Evolutionary conservation across 2,329 filamentous ascomycete species (phyloP), one percentile per base, ranked within the genome.

Genomic region (Shiraia sp.): DNA sequence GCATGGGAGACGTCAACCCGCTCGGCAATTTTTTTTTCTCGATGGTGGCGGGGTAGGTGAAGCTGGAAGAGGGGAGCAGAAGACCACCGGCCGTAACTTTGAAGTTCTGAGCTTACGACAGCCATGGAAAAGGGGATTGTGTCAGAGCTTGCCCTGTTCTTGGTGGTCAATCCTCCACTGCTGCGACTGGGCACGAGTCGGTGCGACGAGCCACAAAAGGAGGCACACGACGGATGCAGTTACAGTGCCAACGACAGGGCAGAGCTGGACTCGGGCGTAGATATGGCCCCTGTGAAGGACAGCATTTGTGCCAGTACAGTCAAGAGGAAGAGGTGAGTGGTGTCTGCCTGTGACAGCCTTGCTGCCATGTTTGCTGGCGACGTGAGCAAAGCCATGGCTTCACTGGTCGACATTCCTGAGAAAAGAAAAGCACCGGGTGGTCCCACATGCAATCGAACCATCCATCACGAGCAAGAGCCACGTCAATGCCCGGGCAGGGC

Each of bases 401-500:
- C n/a, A 32, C 13, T 12, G 12, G 10, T 6, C 13, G 10, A 16
- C 22, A 16, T 39, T 17, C 7, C 13, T 28, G 10, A 16, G 9
- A 28, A 30, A 36, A 36, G 36, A 10, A 34, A 17, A 26, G 17
- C 19, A 14, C 10, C 19, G 32, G n/a, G 19, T 24, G 34, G 41
- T 34, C 23, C 33, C 36, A 37, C 34, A 34, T 10, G 24, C 30
- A 32, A 32, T 27, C 31, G n/a, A n/a, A n/a, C 24, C 14, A 27
- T 17, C 5, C 9, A 7, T 3, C 12, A 3, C 43, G 51, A 35
- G 49, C 43, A 25, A 33, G 40, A 32, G 41, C 32, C 42, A 45
- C 49, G 44, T 46, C 47, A 41, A 51, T 44, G 26, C 36, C 32
- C 32, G 47, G 46, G 30, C n/a, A n/a, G n/a, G 49, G 45, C 45